A percentile compares a stretch with the other conserved stretches of the same genome.
phyloP scores from a whole-genome alignment of 2,329 filamentous ascomycete genomes.

The Macrophomina pseudophaseolina region DNA sequence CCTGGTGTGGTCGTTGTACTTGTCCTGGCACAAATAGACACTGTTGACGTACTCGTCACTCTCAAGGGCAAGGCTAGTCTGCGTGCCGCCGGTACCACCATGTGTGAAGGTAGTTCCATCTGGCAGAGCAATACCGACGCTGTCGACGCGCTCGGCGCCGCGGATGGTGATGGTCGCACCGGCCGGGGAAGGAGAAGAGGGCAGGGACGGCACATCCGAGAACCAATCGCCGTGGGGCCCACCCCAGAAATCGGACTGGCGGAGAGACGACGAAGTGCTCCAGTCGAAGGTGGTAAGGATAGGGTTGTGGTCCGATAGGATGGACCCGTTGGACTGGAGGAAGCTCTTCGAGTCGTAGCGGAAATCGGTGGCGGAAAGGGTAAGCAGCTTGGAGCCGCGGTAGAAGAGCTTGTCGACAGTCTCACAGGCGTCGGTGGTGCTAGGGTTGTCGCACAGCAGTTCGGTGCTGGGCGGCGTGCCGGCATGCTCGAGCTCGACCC shows the following conservation, averaged over 20 bases:
- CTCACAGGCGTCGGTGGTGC: constrained; percentile 61
- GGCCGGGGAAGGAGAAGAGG: constrained; percentile 44
- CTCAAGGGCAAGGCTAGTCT: constrained; percentile 51
- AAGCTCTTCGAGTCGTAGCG: constrained; percentile 63
- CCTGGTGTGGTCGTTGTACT: constrained; percentile 54
- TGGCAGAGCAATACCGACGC: constrained; percentile 54
- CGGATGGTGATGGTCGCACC: constrained; percentile 44
- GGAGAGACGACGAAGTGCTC: constrained; percentile 40
- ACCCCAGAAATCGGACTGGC: constrained; percentile 55
- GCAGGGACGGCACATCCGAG: constrained; percentile 54
- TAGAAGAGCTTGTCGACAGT: constrained; percentile 72
- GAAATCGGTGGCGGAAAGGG: constrained; percentile 56
- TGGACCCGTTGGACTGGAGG: constrained; percentile 60
- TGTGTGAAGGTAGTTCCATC: constrained; percentile 58
- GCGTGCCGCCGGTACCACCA: constrained; percentile 59
- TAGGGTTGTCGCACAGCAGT: constrained; percentile 63
- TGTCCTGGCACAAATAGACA: constrained; percentile 58
- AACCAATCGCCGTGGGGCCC: constrained; percentile 61
- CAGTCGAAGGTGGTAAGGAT: constrained; percentile 60
- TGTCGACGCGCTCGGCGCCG: constrained; percentile 58
- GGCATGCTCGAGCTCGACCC: constrained; percentile 59
- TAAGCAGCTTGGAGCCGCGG: constrained; percentile 55
- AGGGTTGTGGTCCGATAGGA: constrained; percentile 70
- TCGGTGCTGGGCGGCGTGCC: constrained; percentile 34
- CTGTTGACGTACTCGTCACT: constrained; percentile 55